Evolutionary conservation across 768 basidiomycete species (phyloP).

Genomic region (Lactarius tabidus): DNA sequence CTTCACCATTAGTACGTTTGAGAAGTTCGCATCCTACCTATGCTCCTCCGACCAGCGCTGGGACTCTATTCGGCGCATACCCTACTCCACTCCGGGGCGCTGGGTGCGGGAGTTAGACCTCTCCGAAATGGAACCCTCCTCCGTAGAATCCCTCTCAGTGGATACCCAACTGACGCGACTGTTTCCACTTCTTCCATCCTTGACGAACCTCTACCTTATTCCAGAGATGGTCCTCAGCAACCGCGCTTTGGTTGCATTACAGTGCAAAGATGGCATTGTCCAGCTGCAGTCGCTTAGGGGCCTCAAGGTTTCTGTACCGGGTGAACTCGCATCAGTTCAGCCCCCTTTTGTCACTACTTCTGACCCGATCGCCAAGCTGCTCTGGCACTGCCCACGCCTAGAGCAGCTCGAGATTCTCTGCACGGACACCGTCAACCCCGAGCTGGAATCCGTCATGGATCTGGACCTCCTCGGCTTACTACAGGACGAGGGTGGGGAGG

Average conservation of each 20-base stretch:
- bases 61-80: slow-evolving; percentile 86
- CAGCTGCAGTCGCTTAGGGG: slow-evolving; percentile 20
- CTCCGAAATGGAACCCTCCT: slow-evolving; percentile 43
- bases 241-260: slow-evolving; percentile 12
- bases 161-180: slow-evolving; percentile 62
- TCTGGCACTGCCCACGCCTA: slow-evolving; percentile 13
- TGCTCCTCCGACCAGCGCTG: slow-evolving; percentile 67
- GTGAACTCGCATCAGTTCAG: slow-evolving; percentile 2
- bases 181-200: slow-evolving; percentile 49
- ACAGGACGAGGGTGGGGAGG: slow-evolving; percentile 19
- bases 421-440: slow-evolving; percentile 12
- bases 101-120: slow-evolving; percentile 81
- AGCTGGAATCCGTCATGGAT: slow-evolving; percentile 4
- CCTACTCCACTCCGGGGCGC: slow-evolving; percentile 82
- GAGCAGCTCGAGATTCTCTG: slow-evolving; percentile 25
- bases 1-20: slow-evolving; percentile 41
- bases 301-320: slow-evolving; percentile 21
- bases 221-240: slow-evolving; percentile 21
- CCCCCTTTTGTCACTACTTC: neutral
- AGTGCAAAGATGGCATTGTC: slow-evolving; percentile 21
- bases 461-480: neutral
- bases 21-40: slow-evolving; percentile 56
- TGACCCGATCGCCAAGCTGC: slow-evolving; percentile 9
- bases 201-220: slow-evolving; percentile 17
- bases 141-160: slow-evolving; percentile 43